phyloP scores from a whole-genome alignment of 306 rosid species.

The Pachyrhizus erosus region DNA sequence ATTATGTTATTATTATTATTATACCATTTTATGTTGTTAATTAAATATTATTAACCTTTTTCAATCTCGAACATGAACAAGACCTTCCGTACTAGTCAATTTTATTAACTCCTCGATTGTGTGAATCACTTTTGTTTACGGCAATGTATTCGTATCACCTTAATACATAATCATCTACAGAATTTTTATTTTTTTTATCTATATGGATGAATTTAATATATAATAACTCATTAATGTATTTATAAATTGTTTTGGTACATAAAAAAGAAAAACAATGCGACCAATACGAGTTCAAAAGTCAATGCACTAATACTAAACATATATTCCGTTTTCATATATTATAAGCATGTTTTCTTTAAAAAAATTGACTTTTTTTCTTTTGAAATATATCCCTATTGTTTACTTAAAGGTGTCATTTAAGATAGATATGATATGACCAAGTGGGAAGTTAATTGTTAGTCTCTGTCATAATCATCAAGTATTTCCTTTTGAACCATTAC shows the following conservation, averaged over 20 bases:
- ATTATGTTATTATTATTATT: not conserved
- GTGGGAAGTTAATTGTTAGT: conserved; percentile 7
- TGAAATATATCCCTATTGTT: not conserved
- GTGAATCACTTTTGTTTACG: too few species aligned
- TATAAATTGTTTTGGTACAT: not conserved
- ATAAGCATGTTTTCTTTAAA: conserved; percentile 11
- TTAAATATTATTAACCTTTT: not conserved
- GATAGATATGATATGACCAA: conserved; percentile 12
- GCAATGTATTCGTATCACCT: too few species aligned
- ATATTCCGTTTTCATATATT: not conserved
- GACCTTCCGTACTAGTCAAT: too few species aligned
- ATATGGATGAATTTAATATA: too few species aligned
- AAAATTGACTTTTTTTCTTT: not conserved
- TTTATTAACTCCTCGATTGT: too few species aligned
- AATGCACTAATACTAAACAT: too few species aligned
- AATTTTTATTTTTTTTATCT: too few species aligned
- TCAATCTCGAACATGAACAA: too few species aligned
- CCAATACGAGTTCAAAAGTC: too few species aligned
- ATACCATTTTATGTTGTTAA: not conserved
- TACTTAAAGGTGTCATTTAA: not conserved
- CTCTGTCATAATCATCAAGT: conserved; percentile 27
- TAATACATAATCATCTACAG: too few species aligned
- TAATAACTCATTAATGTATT: too few species aligned
- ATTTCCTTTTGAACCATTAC: conserved; percentile 21
- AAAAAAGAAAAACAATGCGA: too few species aligned